Conservation (phyloP, 805 yeast genomes). For the Schizosaccharomyces cryophilus region DNA sequence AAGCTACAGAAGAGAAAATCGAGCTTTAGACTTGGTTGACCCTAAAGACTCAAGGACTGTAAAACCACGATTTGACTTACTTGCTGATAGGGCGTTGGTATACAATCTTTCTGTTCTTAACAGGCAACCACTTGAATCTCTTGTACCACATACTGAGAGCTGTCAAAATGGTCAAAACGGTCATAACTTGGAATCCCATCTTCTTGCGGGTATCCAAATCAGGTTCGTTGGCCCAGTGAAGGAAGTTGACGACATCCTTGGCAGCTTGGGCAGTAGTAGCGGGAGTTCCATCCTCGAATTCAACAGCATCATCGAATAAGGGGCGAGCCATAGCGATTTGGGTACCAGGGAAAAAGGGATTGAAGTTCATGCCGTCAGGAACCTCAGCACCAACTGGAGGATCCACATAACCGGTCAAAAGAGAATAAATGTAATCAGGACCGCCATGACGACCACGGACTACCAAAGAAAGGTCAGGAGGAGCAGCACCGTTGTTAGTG, state of each 20-base stretch:
- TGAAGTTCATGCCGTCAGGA: slow-evolving; percentile 89
- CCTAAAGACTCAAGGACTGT: no score
- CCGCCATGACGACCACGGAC: slow-evolving; percentile 99
- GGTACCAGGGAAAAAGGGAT: slow-evolving; percentile 99
- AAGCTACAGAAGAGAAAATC: no score
- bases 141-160: slow-evolving; percentile 72
- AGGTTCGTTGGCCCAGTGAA: slow-evolving; percentile 96
- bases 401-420: slow-evolving; percentile 95
- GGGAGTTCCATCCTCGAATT: slow-evolving; percentile 96
- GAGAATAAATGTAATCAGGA: slow-evolving; percentile 76
- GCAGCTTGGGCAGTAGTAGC: slow-evolving; percentile 98
- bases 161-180: slow-evolving; percentile 55
- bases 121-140: slow-evolving; percentile 93
- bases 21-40: no score
- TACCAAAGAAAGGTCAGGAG: slow-evolving; percentile 90
- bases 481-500: slow-evolving; percentile 96
- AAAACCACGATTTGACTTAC: background rate
- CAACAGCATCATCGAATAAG: slow-evolving; percentile 87
- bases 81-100: background rate
- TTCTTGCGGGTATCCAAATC: slow-evolving; percentile 97
- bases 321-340: slow-evolving; percentile 98
- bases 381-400: slow-evolving; percentile 94
- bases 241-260: slow-evolving; percentile 84
- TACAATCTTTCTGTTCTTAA: slow-evolving; percentile 44
- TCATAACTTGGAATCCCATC: slow-evolving; percentile 78